Evolutionary conservation across 139 green algal genomes (phyloP).

Genomic region (Closterium sp.): DNA sequence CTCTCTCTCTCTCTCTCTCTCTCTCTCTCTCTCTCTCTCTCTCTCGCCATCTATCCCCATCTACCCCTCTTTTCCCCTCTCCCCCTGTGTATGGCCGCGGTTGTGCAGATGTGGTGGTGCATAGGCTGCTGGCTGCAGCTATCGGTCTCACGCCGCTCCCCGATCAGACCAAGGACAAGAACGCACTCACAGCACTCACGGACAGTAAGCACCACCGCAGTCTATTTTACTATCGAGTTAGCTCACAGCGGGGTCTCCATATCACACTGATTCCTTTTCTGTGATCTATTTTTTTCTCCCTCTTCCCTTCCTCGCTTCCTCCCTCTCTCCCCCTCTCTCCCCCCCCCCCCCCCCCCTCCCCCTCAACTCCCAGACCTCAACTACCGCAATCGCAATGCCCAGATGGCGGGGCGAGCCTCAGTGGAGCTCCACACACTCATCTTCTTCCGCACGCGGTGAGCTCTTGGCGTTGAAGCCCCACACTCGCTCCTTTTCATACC

Average conservation of each 20-base stretch:
- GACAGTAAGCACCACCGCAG: slow-evolving; percentile 55
- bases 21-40: neutral
- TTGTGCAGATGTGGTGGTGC: slow-evolving; percentile 57
- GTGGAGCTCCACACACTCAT: slow-evolving; percentile 97
- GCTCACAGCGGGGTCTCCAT: neutral
- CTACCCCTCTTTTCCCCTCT: neutral
- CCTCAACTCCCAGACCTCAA: slow-evolving; percentile 64
- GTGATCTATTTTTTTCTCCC: too few species aligned
- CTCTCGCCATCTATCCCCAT: neutral
- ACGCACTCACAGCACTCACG: slow-evolving; percentile 6
- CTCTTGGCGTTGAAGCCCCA: neutral
- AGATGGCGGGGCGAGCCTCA: slow-evolving; percentile 85
- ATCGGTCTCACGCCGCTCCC: slow-evolving; percentile 74
- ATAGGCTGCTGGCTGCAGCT: slow-evolving; percentile 56
- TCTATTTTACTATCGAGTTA: slow-evolving; percentile 53
- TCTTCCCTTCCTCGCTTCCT: too few species aligned
- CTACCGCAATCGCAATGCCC: slow-evolving; percentile 79
- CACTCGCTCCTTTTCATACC: too few species aligned
- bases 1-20: neutral
- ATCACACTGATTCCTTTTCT: neutral
- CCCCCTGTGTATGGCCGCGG: neutral
- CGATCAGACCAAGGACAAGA: slow-evolving; percentile 61
- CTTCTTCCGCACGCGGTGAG: slow-evolving; percentile 78
- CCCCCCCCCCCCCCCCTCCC: too few species aligned
- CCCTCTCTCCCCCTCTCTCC: too few species aligned